Percentiles rank a stretch among this genome's conserved stretches.
These are phyloP conservation scores for Penicillium crustosum DNA, from an alignment of 2,329 filamentous ascomycete genomes.

Conservation along the genomic window DNA sequence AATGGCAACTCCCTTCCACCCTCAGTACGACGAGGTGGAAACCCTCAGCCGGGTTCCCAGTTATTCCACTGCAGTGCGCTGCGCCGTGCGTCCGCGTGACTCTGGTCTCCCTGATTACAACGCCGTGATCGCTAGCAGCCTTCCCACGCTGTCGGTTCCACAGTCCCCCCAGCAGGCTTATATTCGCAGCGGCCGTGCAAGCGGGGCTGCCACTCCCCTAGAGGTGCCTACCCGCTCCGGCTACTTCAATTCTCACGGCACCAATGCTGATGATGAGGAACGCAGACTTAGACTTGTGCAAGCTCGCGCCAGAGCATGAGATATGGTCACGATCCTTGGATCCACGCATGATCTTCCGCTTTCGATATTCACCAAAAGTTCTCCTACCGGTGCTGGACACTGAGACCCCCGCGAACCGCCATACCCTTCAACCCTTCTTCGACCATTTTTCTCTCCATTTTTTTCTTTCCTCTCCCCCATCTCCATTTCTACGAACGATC, in stretches of 20 bases:
- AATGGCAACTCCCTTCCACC: conserved; percentile 42
- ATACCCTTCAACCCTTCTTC: background rate
- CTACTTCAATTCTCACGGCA: conserved; percentile 27
- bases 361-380: conserved; percentile 6
- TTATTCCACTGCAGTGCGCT: conserved; percentile 71
- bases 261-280: conserved; percentile 39
- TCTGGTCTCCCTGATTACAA: conserved; percentile 65
- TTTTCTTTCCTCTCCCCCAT: background rate
- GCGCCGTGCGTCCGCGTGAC: conserved; percentile 57
- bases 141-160: conserved; percentile 29
- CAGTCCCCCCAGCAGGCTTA: conserved; percentile 43
- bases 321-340: background rate
- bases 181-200: conserved; percentile 38
- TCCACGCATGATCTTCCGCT: background rate
- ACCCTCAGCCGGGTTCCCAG: conserved; percentile 73
- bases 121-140: conserved; percentile 48
- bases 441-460: background rate
- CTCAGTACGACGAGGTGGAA: conserved; percentile 57
- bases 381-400: conserved; percentile 22
- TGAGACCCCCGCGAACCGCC: background rate
- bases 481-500: background rate
- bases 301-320: conserved; percentile 37
- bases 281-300: conserved; percentile 43
- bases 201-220: conserved; percentile 30
- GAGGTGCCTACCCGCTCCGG: conserved; percentile 30